Evolutionary conservation across 2,329 filamentous ascomycete species (phyloP), one percentile per base, ranked within the genome.

Genomic region (Curvularia sp.): DNA sequence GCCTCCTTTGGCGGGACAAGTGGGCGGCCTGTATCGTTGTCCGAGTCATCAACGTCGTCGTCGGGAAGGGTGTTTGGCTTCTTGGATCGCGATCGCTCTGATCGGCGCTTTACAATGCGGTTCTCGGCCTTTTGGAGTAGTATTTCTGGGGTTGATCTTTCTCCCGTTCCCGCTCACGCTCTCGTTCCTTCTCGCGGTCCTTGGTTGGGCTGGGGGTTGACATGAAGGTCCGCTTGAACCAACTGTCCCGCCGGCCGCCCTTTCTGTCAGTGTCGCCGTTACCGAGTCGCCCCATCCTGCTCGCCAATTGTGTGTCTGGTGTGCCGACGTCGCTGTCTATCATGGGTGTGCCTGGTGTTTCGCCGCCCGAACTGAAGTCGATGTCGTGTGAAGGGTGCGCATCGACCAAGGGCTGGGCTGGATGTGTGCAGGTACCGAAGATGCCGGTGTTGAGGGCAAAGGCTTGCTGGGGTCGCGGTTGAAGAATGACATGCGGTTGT

Each of bases 401-500:
- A 70, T 70, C 20, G 67, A 66, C 73, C 73, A 76, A 2, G 73
- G 62, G 58, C 76, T 77, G 46, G 53, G 42, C 30, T 72, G 67
- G 2, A 75, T 61, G 57, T 72, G 71, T 18, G 71, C 44, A 6
- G 66, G 68, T 6, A 73, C 62, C 10, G 74, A 69, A 9, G 55
- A 58, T 6, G 58, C 58, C 20, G 58, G 58, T 38, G 58, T 61
- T 9, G 46, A 54, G 22, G 80, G 79, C 9, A 80, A 70, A 15
- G 78, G 75, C 66, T 79, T 81, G 43, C 42, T 57, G 60, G 49
- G 55, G 39, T 70, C 65, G 44, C 75, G 69, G 7, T 69, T 64
- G 73, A 85, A 86, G 58, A 81, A 79, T 74, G 79, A 82, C 20
- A 80, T 76, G 62, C 85, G 80, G 35, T 78, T 80, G 63, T 82